A percentile compares a stretch with the other conserved stretches of the same genome.
Evolutionary conservation across 2,329 filamentous ascomycete species (phyloP).

Genomic region (Talaromyces sp.): DNA sequence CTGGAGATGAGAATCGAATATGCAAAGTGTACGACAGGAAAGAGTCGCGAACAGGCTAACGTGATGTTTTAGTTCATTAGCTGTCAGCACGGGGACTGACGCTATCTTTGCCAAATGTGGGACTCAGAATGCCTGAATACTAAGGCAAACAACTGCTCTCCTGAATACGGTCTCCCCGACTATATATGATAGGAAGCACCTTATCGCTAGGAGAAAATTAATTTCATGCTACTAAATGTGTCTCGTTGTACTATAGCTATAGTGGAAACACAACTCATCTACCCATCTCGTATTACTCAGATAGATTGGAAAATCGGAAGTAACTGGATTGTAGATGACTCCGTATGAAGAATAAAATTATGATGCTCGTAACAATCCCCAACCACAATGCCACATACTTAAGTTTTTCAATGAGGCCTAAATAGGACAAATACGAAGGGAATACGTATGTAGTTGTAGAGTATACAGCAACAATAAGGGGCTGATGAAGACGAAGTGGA

Average conservation of each 20-base stretch:
- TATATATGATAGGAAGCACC: background rate
- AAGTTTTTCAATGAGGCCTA: background rate
- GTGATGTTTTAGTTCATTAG: slow-evolving; percentile 4
- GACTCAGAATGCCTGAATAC: background rate
- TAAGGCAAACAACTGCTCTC: slow-evolving; percentile 2
- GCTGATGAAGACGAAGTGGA: background rate
- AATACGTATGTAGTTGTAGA: background rate
- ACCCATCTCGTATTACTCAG: background rate
- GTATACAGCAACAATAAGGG: background rate
- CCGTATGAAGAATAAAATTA: no score
- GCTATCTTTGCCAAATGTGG: slow-evolving; percentile 13
- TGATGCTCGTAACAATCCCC: background rate
- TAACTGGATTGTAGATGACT: background rate
- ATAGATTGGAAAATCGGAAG: background rate
- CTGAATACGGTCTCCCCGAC: background rate
- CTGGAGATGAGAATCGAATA: background rate
- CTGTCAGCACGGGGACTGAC: slow-evolving; percentile 14
- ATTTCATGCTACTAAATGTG: background rate
- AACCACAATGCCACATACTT: background rate
- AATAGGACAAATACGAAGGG: background rate
- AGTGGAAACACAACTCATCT: background rate
- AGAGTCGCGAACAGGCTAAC: background rate
- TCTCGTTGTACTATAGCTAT: background rate
- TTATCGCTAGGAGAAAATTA: background rate
- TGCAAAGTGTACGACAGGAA: background rate